phyloP scores from a whole-genome alignment of 108 stramenopile genomes.

The Epithemia pelagica region DNA sequence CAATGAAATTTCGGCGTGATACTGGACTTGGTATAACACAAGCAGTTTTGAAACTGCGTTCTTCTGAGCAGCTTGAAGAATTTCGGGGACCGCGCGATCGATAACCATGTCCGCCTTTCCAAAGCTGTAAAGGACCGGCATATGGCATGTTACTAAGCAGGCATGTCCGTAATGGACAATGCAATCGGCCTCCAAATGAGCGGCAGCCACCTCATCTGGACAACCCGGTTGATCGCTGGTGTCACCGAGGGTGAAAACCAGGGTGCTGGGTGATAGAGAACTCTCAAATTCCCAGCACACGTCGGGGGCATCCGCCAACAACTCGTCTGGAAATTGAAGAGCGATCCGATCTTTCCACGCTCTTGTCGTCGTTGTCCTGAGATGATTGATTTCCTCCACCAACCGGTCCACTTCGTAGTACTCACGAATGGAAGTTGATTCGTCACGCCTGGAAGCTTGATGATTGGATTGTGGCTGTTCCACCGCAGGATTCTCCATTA shows the following conservation, averaged over 20 bases:
- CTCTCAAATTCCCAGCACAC: slow-evolving; percentile 70
- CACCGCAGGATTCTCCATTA: slow-evolving; percentile 15
- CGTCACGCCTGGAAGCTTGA: slow-evolving; percentile 16
- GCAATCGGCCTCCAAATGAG: slow-evolving; percentile 87
- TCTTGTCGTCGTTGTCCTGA: neutral
- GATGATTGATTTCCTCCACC: slow-evolving; percentile 14
- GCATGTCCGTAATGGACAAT: slow-evolving; percentile 92
- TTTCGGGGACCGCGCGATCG: slow-evolving; percentile 14
- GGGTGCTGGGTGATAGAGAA: slow-evolving; percentile 17
- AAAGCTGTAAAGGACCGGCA: slow-evolving; percentile 75
- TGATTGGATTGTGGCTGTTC: slow-evolving; percentile 1
- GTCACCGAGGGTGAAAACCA: slow-evolving; percentile 91
- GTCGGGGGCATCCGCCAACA: slow-evolving; percentile 63
- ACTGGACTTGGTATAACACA: slow-evolving; percentile 73
- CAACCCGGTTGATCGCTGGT: slow-evolving; percentile 91
- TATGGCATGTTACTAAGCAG: slow-evolving; percentile 50
- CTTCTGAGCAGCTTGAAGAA: slow-evolving; percentile 15
- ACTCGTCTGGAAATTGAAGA: slow-evolving; percentile 85
- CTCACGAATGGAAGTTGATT: slow-evolving; percentile 33
- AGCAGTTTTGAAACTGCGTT: slow-evolving; percentile 26
- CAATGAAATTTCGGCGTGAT: slow-evolving; percentile 46
- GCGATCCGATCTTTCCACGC: slow-evolving; percentile 58
- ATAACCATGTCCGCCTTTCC: slow-evolving; percentile 35
- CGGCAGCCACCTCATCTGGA: slow-evolving; percentile 90
- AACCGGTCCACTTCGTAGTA: slow-evolving; percentile 74